Conservation (phyloP, 306 rosid species). For the Elaeagnus macrophylla region DNA sequence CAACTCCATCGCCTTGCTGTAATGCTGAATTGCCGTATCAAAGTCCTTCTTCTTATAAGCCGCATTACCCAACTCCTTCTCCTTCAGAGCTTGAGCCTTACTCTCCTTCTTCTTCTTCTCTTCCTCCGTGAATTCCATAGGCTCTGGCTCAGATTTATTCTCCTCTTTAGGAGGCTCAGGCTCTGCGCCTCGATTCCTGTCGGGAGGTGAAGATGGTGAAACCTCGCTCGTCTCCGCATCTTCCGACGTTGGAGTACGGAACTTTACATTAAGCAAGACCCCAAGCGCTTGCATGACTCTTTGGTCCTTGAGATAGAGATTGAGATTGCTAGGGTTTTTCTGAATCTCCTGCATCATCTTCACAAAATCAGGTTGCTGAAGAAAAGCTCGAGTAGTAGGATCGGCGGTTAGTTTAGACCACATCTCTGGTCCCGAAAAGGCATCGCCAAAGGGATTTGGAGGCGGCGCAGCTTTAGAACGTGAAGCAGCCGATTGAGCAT, state of each 20-base stretch:
- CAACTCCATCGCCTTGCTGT: constrained; percentile 68
- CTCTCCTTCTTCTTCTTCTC: constrained; percentile 43
- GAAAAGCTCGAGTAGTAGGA: constrained; percentile 56
- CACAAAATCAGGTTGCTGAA: constrained; percentile 84
- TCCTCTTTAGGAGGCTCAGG: constrained; percentile 25
- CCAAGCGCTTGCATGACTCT: constrained; percentile 92
- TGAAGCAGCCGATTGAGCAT: constrained; percentile 47
- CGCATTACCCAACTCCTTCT: constrained; percentile 83
- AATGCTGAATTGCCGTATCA: constrained; percentile 69
- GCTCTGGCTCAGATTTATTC: constrained; percentile 31
- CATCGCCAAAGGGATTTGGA: constrained; percentile 64
- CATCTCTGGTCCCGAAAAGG: constrained; percentile 93
- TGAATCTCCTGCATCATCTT: constrained; percentile 92
- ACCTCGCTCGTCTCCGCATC: constrained; percentile 59
- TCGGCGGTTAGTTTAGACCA: constrained; percentile 93
- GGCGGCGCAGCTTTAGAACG: constrained; percentile 39
- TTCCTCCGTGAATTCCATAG: constrained; percentile 42
- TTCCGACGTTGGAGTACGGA: constrained; percentile 30
- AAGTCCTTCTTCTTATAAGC: constrained; percentile 94
- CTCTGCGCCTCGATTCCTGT: constrained; percentile 53
- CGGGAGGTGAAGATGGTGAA: constrained; percentile 24
- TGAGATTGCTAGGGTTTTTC: constrained; percentile 54
- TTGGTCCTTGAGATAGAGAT: constrained; percentile 62
- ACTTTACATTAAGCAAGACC: constrained; percentile 75
- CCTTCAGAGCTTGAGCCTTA: constrained; percentile 64